Evolutionary conservation across 441 rosid genomes (phyloP).

Genomic region (Bruguiera hainesii): DNA sequence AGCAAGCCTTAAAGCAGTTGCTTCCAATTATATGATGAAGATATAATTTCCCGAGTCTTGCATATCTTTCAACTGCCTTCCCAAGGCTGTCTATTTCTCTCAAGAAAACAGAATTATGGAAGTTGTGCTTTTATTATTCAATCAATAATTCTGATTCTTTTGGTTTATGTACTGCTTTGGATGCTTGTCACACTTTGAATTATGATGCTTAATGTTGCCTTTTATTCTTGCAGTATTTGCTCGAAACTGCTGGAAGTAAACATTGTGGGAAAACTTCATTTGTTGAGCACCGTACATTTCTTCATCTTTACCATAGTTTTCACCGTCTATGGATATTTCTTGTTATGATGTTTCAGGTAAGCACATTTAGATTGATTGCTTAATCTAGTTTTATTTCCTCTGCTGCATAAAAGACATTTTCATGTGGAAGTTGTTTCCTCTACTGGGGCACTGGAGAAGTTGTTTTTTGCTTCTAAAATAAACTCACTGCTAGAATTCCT

Average conservation of each 20-base stretch:
- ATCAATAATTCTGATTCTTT: background rate
- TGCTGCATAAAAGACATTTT: background rate
- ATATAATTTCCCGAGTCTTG: background rate
- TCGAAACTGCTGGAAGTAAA: slow-evolving; percentile 58
- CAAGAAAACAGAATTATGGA: background rate
- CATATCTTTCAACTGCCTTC: background rate
- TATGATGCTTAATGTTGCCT: slow-evolving; percentile 4
- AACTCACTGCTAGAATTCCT: background rate
- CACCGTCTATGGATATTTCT: slow-evolving; percentile 99
- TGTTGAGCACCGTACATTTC: slow-evolving; percentile 93
- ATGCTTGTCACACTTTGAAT: background rate
- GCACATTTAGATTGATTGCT: slow-evolving; percentile 18
- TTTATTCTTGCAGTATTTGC: slow-evolving; percentile 49
- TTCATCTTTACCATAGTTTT: slow-evolving; percentile 98
- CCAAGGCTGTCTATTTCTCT: background rate
- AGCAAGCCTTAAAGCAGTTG: background rate
- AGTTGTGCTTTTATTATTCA: slow-evolving; percentile 3
- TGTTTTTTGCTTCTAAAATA: slow-evolving; percentile 9
- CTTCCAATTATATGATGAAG: background rate
- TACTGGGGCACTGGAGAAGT: background rate
- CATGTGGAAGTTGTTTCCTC: background rate
- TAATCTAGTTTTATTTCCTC: slow-evolving; percentile 4
- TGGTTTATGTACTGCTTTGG: background rate
- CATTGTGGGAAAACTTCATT: slow-evolving; percentile 94
- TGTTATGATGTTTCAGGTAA: slow-evolving; percentile 97